Evolutionary conservation across 2,329 filamentous ascomycete species (phyloP), one percentile per base, ranked within the genome.

Genomic region (Pochonia chlamydosporia): DNA sequence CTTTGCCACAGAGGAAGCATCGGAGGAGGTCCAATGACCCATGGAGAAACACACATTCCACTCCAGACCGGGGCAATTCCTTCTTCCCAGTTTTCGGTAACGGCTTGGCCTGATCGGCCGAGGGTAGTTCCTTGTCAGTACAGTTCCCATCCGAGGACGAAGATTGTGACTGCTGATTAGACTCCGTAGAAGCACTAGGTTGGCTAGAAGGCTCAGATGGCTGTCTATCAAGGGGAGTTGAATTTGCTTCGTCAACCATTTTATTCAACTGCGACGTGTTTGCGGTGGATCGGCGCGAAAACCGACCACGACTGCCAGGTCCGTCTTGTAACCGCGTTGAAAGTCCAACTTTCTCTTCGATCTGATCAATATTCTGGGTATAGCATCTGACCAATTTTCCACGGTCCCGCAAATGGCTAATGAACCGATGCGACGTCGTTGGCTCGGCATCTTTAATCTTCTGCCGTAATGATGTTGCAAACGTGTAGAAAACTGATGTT

Each of bases 291-390:
- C 69, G 73, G 52, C 74, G 72, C 40, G 76, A 80, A 55, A 84
- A 84, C 2, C 81, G 71, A 10, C 76, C 74, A 35, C 78, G 74
- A 54, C 74, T 80, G 1, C 84, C 85, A 1, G 81, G 76, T 0
- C 84, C 84, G 26, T 77, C 71, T 10, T 70, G 66, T 8, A 88
- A 69, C 46, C 82, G 75, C 0, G 82, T 85, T 14, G 75, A 79
- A 3, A 88, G 68, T 3, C 84, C 84, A 37, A 86, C 82, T 48
- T 84, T 81, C 57, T 83, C 80, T 59, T 89, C 85, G 6, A 89
- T 78, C 51, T 82, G 80, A 54, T 89, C 84, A 53, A 89, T 88
- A 53, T 88, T 89, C 55, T 89, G 84, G 0, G 84, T 88, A 56
- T 89, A 89, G 56, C 84, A 86, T 33, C 84, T 72, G 26, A 87